Conservation (phyloP, 352 stramenopile genomes). For the Phytophthora meadii region DNA sequence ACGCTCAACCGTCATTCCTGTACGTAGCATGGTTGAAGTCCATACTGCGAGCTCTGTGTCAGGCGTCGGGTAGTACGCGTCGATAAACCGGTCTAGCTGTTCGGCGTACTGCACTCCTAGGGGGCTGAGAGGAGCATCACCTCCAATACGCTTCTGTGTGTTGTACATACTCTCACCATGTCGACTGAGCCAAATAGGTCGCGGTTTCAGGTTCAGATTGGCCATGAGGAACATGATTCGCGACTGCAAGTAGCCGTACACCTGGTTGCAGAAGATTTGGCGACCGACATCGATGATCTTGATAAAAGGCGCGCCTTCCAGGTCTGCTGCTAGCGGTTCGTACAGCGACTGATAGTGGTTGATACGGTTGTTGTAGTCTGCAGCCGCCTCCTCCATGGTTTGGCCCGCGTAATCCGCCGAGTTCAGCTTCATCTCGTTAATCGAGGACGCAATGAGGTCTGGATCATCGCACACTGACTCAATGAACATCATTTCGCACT, state of each 20-base stretch:
- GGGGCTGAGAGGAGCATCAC: constrained; percentile 93
- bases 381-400: constrained; percentile 74
- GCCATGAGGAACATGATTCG: constrained; percentile 96
- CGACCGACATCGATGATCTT: constrained; percentile 84
- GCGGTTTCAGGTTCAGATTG: constrained; percentile 94
- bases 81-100: constrained; percentile 93
- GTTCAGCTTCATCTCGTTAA: constrained; percentile 89
- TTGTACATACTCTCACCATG: constrained; percentile 99
- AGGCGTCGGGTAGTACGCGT: constrained; percentile 85
- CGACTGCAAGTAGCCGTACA: constrained; percentile 88
- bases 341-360: constrained; percentile 82
- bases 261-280: constrained; percentile 87
- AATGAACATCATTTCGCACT: constrained; percentile 87
- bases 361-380: constrained; percentile 84
- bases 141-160: constrained; percentile 96
- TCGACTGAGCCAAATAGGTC: constrained; percentile 96
- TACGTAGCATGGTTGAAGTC: constrained; percentile 96
- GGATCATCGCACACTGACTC: constrained; percentile 81
- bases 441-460: constrained; percentile 77
- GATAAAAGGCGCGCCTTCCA: constrained; percentile 75
- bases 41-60: constrained; percentile 92
- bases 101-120: constrained; percentile 94
- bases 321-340: constrained; percentile 61
- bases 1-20: constrained; percentile 95
- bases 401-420: constrained; percentile 78